A percentile compares a stretch with the other conserved stretches of the same genome.
Evolutionary conservation across 2,329 filamentous ascomycete species (phyloP).

Genomic region (Xylariaceae sp.): DNA sequence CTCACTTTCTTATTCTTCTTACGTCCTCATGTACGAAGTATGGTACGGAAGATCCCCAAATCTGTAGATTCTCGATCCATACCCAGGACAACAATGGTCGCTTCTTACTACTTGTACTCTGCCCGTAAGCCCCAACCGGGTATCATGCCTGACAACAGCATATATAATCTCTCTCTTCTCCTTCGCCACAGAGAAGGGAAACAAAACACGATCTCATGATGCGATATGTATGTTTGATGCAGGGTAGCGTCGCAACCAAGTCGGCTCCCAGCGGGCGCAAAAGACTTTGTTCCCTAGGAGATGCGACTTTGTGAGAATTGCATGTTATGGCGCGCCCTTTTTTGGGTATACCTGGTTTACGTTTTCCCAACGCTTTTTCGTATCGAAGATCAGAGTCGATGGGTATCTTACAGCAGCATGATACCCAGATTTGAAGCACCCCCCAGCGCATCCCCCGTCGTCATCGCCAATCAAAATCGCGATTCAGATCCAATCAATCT

Average conservation of each 20-base stretch:
- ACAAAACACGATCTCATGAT: neutral
- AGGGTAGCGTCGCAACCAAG: conserved; percentile 2
- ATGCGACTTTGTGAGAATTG: neutral
- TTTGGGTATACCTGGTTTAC: no score
- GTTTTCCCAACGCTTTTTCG: no score
- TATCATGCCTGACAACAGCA: neutral
- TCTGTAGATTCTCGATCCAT: neutral
- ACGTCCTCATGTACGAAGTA: neutral
- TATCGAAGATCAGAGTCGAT: no score
- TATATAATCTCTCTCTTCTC: neutral
- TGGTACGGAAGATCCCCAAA: neutral
- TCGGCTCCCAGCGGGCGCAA: neutral
- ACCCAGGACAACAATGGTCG: neutral
- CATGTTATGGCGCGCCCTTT: no score
- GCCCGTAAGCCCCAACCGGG: neutral
- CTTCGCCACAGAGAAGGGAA: no score
- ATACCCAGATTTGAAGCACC: neutral
- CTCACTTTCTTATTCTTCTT: no score
- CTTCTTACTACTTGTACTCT: neutral
- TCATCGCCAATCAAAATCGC: neutral
- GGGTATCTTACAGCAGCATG: no score
- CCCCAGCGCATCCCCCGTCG: neutral
- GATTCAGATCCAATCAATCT: neutral
- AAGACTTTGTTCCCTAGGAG: neutral
- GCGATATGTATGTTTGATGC: neutral